phyloP scores from a whole-genome alignment of 2,329 filamentous ascomycete genomes.

The Fusarium dimerum region DNA sequence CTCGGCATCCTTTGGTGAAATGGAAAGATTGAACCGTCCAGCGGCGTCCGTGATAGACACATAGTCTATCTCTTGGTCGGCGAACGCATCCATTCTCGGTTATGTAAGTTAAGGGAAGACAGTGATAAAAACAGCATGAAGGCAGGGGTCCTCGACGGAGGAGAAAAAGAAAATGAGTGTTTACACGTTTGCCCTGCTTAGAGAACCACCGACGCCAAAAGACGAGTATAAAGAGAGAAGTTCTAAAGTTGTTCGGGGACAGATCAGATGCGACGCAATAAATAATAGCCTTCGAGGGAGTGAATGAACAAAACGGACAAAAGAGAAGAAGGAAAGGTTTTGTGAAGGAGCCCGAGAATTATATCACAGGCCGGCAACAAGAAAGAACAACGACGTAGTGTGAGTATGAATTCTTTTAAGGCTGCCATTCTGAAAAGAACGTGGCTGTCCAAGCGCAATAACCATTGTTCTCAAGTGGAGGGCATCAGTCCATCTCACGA shows the following conservation, averaged over 20 bases:
- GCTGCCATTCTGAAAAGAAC: conserved; percentile 1
- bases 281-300: conserved; percentile 9
- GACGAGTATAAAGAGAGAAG: neutral
- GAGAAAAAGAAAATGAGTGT: neutral
- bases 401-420: neutral
- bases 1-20: conserved; percentile 23
- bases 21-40: conserved; percentile 20
- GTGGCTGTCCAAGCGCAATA: conserved; percentile 7
- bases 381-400: neutral
- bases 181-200: neutral
- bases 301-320: neutral
- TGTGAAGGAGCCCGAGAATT: conserved; percentile 5
- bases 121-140: neutral
- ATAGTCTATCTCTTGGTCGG: neutral
- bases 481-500: conserved; percentile 3
- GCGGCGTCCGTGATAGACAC: neutral
- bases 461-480: conserved; percentile 12
- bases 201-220: neutral
- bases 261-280: neutral
- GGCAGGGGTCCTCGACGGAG: neutral
- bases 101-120: neutral
- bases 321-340: neutral
- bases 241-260: neutral
- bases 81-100: neutral
- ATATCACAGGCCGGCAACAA: conserved; percentile 9